Evolutionary conservation across 75 land plant genomes (phyloP), one percentile per base, ranked within the genome.

Genomic region (Pinus taeda): DNA sequence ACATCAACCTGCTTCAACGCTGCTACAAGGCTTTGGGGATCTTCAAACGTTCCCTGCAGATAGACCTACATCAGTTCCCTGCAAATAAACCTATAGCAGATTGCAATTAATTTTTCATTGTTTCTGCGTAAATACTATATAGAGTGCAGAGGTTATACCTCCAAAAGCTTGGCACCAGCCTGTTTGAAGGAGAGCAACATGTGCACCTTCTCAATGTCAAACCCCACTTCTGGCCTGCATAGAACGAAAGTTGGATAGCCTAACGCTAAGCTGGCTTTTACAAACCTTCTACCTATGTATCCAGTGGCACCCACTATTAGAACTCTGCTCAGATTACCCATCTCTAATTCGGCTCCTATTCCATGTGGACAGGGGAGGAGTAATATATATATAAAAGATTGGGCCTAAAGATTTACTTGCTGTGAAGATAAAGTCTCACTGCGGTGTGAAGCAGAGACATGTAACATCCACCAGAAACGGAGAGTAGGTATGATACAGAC

Each of bases 231-330:
- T n/a, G 63, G 81, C 71, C 87, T 59, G 8, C 60, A 80, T 45
- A 90, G 80, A 15, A 90, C 71, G 45, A 66, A 88, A 20, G 90
- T 88, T 13, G 57, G 67, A 57, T 90, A 89, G 17, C 89, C 87
- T 17, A 69, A 69, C 0, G 72, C 85, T 29, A 90, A 55, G 49
- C 86, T 85, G 14, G 89, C 89, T 80, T 71, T 81, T 75, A 84
- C 92, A 11, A 90, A 75, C 71, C 87, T 84, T 81, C 62, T 81
- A 1, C 92, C 92, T 1, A 90, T 57, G 76, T 88, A 88, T 8
- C 92, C 90, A 1, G 90, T 88, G 2, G 83, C 88, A 3, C 92
- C 90, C 6, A 88, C 82, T 60, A 90, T 78, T 0, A 90, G 77
- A 65, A 90, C 84, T 70, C 77, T 81, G 82, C 88, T 88, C 29